Conservation (phyloP, 2,329 filamentous ascomycete genomes). For the Cercospora sojina region DNA sequence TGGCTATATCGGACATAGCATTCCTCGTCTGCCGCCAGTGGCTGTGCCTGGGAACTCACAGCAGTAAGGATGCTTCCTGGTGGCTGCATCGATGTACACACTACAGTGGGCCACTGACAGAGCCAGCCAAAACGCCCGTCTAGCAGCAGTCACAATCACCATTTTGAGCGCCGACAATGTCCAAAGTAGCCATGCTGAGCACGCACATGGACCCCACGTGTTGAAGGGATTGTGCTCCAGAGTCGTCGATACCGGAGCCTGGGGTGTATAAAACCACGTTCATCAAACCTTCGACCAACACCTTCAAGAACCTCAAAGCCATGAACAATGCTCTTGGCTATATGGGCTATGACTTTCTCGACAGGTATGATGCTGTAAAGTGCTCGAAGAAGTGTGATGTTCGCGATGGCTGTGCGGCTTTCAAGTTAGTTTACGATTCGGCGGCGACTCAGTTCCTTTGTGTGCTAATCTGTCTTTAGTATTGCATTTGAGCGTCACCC, state of each 20-base stretch:
- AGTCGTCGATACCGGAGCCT: neutral
- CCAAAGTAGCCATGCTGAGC: neutral
- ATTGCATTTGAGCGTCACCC: constrained; percentile 16
- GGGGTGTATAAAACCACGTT: neutral
- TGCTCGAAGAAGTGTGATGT: constrained; percentile 31
- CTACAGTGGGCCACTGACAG: neutral
- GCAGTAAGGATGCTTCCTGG: neutral
- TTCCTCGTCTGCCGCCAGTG: neutral
- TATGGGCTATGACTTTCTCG: constrained; percentile 23
- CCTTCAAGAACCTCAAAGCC: constrained; percentile 19
- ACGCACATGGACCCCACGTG: neutral
- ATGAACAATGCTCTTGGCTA: constrained; percentile 20
- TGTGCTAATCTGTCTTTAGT: neutral
- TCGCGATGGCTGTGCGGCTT: constrained; percentile 19
- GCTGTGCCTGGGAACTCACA: neutral
- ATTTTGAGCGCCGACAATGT: neutral
- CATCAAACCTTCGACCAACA: neutral
- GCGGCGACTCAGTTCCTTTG: neutral
- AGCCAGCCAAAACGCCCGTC: neutral
- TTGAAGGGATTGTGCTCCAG: neutral
- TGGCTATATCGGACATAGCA: neutral
- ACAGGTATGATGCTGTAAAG: constrained; percentile 28
- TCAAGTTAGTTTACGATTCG: constrained; percentile 4
- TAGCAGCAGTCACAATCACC: neutral
- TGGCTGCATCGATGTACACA: neutral